phyloP scores from a whole-genome alignment of 225 moss, liverwort and hornwort species.

The Marchantia paleacea region DNA sequence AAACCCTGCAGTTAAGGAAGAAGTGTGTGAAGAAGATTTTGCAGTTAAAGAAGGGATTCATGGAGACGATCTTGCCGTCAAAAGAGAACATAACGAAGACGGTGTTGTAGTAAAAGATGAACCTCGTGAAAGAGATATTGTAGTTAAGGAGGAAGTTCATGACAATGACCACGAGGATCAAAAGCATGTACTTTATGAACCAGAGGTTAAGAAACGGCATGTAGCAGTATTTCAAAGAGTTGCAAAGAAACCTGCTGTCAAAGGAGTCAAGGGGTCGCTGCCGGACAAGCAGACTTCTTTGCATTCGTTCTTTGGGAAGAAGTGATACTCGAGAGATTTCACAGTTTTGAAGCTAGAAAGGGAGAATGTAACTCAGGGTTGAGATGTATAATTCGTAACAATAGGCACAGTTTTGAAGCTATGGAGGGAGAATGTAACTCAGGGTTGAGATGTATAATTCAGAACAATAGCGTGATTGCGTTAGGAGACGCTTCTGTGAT shows the following conservation, averaged over 20 bases:
- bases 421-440: too few species aligned
- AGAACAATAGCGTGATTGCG: too few species aligned
- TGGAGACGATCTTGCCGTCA: background rate
- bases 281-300: conserved; percentile 79
- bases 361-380: too few species aligned
- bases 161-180: background rate
- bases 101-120: background rate
- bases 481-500: too few species aligned
- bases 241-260: conserved; percentile 22
- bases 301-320: conserved; percentile 62
- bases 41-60: background rate
- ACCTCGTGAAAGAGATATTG: background rate
- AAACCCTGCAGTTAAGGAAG: conserved; percentile 9
- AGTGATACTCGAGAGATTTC: conserved; percentile 16
- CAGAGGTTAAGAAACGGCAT: conserved; percentile 45
- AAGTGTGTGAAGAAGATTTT: background rate
- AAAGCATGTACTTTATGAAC: conserved; percentile 8
- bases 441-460: too few species aligned
- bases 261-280: conserved; percentile 24
- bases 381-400: too few species aligned
- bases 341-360: too few species aligned
- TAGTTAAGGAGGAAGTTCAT: background rate
- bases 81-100: conserved; percentile 8
- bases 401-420: too few species aligned
- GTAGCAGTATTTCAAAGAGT: conserved; percentile 27